Percentiles rank a stretch among this genome's conserved stretches.
Conservation (phyloP, 1,284 basidiomycete genomes). For the Bjerkandera adusta region DNA sequence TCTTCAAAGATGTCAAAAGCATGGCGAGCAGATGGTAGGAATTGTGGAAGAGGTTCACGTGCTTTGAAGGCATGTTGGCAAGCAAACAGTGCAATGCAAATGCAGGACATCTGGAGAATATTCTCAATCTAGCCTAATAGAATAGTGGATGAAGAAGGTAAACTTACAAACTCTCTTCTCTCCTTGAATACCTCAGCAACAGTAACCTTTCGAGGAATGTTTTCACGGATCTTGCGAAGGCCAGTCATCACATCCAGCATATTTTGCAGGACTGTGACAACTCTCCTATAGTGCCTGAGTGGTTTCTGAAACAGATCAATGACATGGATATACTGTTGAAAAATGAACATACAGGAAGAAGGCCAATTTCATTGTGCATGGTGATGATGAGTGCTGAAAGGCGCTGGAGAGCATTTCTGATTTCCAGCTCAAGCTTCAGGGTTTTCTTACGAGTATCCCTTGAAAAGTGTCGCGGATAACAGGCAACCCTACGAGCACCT, state of each 20-base stretch:
- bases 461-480: too few species aligned
- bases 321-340: background rate
- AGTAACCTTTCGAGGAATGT: constrained; percentile 45
- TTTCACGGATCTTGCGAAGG: constrained; percentile 45
- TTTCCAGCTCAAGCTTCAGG: constrained; percentile 42
- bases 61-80: constrained; percentile 49
- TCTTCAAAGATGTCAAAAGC: constrained; percentile 37
- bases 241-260: constrained; percentile 46
- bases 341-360: constrained; percentile 41
- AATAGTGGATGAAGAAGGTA: background rate
- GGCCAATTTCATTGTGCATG: constrained; percentile 49
- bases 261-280: constrained; percentile 39
- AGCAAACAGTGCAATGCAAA: constrained; percentile 47
- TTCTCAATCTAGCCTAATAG: background rate
- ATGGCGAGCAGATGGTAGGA: constrained; percentile 45
- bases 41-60: constrained; percentile 48
- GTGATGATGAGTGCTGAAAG: constrained; percentile 38
- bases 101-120: constrained; percentile 38
- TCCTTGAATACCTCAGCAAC: constrained; percentile 41
- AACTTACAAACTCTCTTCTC: constrained; percentile 43
- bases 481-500: too few species aligned
- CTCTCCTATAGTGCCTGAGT: constrained; percentile 41
- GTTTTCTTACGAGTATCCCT: constrained; percentile 35
- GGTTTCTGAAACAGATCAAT: constrained; percentile 39
- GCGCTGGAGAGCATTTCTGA: constrained; percentile 39